Evolutionary conservation across 441 rosid species (phyloP), one percentile per base, ranked within the genome.

Genomic region (Isatis lusitanica): DNA sequence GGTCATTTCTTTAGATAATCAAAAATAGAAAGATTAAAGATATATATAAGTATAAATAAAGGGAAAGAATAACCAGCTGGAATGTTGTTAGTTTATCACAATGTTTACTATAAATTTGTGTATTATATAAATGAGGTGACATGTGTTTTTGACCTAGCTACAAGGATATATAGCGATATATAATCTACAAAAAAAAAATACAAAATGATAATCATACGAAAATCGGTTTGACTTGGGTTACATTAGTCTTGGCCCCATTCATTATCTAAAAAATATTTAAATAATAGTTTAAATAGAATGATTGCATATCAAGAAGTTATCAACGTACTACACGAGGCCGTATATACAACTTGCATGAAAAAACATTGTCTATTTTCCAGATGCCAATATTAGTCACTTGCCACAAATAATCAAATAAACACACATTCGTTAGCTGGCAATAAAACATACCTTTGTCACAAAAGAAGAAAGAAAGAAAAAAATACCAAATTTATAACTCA

Each of bases 81-180:
- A 64, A 70, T 64, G 52, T 73, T 38, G 80, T 72, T 59, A 63
- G 80, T 73, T 30, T 30, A 3, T 5, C 1, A 35, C 9, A 31
- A 1, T 35, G 9, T 35, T 26, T 51, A 61, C 13, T 61, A 60
- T 72, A 50, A 74, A 9, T 18, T 51, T 51, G n/a, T 24, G 52
- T 60, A 52, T 40, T 16, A 0, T 11, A 17, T 17, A 64, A 75
- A 8, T 4, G 58, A 68, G 43, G 75, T 63, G 62, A 64, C 79
- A 70, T 76, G 66, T 70, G 56, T 57, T 62, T 50, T 63, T 76
- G 66, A 75, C 75, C 66, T 36, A 55, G 39, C 60, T 55, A 69
- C 6, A 53, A 55, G 18, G 53, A 46, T 21, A 46, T 39, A 30
- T 13, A 26, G 40, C 40, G 16, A 51, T 28, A 51, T 26, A 36